Base-by-base conservation (phyloP, 495 filamentous ascomycete species). In the Penicillium diatomitis region DNA sequence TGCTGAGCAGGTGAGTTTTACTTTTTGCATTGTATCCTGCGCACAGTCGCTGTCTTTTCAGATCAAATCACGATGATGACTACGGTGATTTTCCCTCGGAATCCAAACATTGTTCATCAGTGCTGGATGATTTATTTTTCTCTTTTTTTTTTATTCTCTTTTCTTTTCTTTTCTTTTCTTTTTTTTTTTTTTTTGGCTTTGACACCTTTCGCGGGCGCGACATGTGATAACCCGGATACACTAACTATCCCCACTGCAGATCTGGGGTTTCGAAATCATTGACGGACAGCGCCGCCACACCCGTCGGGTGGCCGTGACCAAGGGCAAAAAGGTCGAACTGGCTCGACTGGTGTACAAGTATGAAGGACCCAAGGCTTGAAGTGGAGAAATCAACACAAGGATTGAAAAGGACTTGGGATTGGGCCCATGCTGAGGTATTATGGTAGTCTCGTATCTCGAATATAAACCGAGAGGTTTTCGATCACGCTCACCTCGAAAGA, bases 301-400 rank as follows among this genome's bases (percentile, higher is more conserved):
- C 41, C 64, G 86, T 49, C 83, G 83, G 40, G 68, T 87, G 39
- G 75, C 82, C 11, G 73, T 85, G 35, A 50, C 55, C 32, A 90
- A 90, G 75, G 79, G 73, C 3, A 68, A 67, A 0, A 69, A 84
- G 67, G 73, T 74, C 50, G 74, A 82, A 48, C 67, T 75, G 59
- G 77, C 82, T 35, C 78, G 79, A 63, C 67, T 96, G 62, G 81
- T 95, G 7, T 96, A 94, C 63, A 78, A 87, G 55, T 94, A 62
- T 43, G 46, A 64, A 48, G 49, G 31, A 30, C 51, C 42, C 20
- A 37, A 41, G 33, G 32, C 41, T 47, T 20, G 20, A 44, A 49
- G 31, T 37, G 7, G 30, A 37, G 2, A 27, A 11, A 2, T 44
- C 20, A 48, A 52, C 20, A 20, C 20, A 2, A 20, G 20, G 20